phyloP scores from a whole-genome alignment of 768 basidiomycete genomes.

The Xerocomellus chrysenteron region DNA sequence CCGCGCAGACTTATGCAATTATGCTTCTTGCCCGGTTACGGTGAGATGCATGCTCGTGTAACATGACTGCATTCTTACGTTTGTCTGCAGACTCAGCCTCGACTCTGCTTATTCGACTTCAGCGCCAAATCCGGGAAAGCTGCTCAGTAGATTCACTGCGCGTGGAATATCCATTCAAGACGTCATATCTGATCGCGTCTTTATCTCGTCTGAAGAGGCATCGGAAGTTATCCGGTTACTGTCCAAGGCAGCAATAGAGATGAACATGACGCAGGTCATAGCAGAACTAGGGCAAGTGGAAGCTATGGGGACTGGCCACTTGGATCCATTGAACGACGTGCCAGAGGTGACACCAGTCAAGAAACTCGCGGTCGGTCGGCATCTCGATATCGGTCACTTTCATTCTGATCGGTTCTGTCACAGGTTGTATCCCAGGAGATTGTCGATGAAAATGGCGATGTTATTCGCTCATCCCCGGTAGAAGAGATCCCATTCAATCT shows the following conservation, averaged over 20 bases:
- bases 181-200: conserved; percentile 57
- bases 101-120: conserved; percentile 25
- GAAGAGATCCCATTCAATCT: conserved; percentile 73
- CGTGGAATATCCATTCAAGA: conserved; percentile 49
- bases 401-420: background rate
- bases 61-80: conserved; percentile 12
- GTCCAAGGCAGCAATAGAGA: conserved; percentile 58
- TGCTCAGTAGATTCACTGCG: conserved; percentile 47
- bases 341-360: conserved; percentile 65
- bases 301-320: conserved; percentile 37
- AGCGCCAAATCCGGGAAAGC: conserved; percentile 19
- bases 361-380: conserved; percentile 40
- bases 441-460: conserved; percentile 17
- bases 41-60: conserved; percentile 32
- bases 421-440: conserved; percentile 21
- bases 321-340: conserved; percentile 49
- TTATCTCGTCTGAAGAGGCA: conserved; percentile 56
- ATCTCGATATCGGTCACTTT: background rate
- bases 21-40: conserved; percentile 62
- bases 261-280: conserved; percentile 50
- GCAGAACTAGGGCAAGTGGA: conserved; percentile 57
- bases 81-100: conserved; percentile 37
- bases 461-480: conserved; percentile 18
- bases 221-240: conserved; percentile 53
- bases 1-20: conserved; percentile 61